phyloP scores from a whole-genome alignment of 1,284 basidiomycete species.

The Rhodotorula glutinis region DNA sequence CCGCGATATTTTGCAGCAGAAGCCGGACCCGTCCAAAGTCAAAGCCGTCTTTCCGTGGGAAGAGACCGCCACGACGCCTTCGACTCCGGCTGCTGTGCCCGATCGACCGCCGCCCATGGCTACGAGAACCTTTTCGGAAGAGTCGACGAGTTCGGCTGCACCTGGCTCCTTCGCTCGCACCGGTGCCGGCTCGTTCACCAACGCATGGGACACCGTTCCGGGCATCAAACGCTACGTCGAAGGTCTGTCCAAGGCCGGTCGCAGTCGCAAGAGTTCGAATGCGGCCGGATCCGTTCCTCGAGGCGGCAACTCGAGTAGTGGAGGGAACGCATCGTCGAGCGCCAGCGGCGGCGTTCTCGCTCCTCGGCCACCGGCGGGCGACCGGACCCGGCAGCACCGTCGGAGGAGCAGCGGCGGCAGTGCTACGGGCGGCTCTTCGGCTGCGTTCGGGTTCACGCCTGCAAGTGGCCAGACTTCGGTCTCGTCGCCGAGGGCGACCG shows the following conservation, averaged over 20 bases:
- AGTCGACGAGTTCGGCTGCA: slow-evolving; percentile 49
- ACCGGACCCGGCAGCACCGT: not conserved
- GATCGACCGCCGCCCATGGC: slow-evolving; percentile 43
- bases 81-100: slow-evolving; percentile 66
- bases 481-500: not conserved
- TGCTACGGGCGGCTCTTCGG: not conserved
- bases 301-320: not conserved
- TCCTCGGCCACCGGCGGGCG: not conserved
- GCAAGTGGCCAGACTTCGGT: not conserved
- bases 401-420: slow-evolving; percentile 7
- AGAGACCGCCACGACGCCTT: slow-evolving; percentile 49
- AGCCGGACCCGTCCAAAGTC: slow-evolving; percentile 69
- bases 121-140: slow-evolving; percentile 32
- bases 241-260: slow-evolving; percentile 55
- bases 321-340: not conserved
- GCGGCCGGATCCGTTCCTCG: not conserved
- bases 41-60: slow-evolving; percentile 94
- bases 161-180: slow-evolving; percentile 52
- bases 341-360: slow-evolving; percentile 3
- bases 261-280: not conserved
- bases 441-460: not conserved
- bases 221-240: slow-evolving; percentile 72
- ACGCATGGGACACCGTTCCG: slow-evolving; percentile 78
- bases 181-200: slow-evolving; percentile 52
- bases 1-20: slow-evolving; percentile 49